Conservation (phyloP, 768 basidiomycete genomes). For the Pleurotus cornucopiae region DNA sequence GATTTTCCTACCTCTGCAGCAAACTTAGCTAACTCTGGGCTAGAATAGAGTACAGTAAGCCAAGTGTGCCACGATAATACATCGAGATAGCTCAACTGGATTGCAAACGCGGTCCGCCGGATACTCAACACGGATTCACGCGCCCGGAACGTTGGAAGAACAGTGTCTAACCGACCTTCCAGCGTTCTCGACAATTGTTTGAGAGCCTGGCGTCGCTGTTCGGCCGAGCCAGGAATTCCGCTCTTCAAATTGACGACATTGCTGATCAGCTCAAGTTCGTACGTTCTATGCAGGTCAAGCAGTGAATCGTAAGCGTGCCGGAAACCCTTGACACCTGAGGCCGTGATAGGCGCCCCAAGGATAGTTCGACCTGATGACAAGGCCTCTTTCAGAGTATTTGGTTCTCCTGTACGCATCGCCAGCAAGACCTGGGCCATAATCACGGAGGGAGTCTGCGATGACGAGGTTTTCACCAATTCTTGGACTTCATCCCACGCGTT, state of each 20-base stretch:
- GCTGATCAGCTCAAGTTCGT: constrained; percentile 77
- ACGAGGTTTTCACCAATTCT: constrained; percentile 45
- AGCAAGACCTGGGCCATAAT: constrained; percentile 78
- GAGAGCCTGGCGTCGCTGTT: constrained; percentile 31
- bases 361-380: constrained; percentile 63
- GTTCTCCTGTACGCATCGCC: constrained; percentile 63
- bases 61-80: background rate
- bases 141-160: constrained; percentile 82
- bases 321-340: constrained; percentile 79
- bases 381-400: constrained; percentile 38
- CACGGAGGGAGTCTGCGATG: constrained; percentile 54
- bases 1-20: constrained; percentile 72
- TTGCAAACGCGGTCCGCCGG: constrained; percentile 76
- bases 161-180: constrained; percentile 63
- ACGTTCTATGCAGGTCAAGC: constrained; percentile 78
- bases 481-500: constrained; percentile 88
- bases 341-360: constrained; percentile 77
- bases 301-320: constrained; percentile 84
- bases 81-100: constrained; percentile 45
- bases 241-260: constrained; percentile 34
- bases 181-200: constrained; percentile 46
- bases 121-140: constrained; percentile 89
- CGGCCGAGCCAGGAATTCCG: constrained; percentile 17
- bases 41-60: constrained; percentile 10
- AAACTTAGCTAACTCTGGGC: constrained; percentile 28